These are phyloP conservation scores for Capsicum chinense DNA, from an alignment of 257 asterid species.

Conservation along the genomic window DNA sequence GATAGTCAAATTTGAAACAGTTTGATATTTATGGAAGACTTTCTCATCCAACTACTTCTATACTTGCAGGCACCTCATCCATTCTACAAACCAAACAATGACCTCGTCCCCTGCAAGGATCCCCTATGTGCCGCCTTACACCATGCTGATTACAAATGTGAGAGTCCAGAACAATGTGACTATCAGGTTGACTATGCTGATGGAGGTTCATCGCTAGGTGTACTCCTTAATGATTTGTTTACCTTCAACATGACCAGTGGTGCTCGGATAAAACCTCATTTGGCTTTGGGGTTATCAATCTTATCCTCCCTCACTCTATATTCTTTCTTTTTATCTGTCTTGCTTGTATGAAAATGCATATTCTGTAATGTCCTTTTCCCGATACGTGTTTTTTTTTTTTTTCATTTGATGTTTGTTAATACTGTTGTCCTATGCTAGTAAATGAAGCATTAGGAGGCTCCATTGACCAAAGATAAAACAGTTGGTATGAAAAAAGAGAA, in stretches of 20 bases:
- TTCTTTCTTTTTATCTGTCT: constrained; percentile 5
- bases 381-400: background rate
- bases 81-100: constrained; percentile 85
- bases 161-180: constrained; percentile 85
- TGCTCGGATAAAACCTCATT: constrained; percentile 61
- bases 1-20: background rate
- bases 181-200: constrained; percentile 98
- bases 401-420: background rate
- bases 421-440: background rate
- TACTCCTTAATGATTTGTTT: constrained; percentile 74
- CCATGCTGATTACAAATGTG: constrained; percentile 70
- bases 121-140: constrained; percentile 93
- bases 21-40: background rate
- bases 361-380: background rate
- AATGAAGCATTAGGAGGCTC: background rate
- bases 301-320: background rate
- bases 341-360: constrained; percentile 20
- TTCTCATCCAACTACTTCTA: background rate
- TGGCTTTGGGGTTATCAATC: constrained; percentile 75
- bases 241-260: constrained; percentile 71
- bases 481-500: background rate
- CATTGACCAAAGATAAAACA: background rate
- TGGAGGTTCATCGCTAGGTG: constrained; percentile 99
- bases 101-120: constrained; percentile 79
- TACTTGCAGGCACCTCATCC: constrained; percentile 84